phyloP scores from a whole-genome alignment of 1,284 basidiomycete species.

The Moesziomyces sp. region DNA sequence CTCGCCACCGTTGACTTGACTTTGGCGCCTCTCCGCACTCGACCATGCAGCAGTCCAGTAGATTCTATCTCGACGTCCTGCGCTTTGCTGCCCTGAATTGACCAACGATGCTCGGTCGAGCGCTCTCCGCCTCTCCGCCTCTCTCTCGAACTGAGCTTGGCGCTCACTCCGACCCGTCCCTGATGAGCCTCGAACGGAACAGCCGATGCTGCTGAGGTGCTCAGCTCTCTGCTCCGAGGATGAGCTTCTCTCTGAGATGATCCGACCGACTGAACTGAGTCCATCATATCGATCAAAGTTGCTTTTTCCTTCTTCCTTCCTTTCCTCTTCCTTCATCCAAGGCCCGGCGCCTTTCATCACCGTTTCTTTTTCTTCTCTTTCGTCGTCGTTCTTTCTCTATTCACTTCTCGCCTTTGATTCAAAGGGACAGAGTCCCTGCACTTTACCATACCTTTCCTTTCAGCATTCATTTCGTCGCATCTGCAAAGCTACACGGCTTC shows the following conservation, averaged over 20 bases:
- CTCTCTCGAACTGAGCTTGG: too few relatives aligned
- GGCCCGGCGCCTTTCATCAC: slow-evolving; percentile 37
- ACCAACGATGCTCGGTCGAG: background rate
- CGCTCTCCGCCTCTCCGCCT: too few relatives aligned
- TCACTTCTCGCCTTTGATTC: slow-evolving; percentile 4
- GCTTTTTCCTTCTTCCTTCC: slow-evolving; percentile 11
- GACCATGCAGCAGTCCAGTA: slow-evolving; percentile 8
- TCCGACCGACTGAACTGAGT: too few relatives aligned
- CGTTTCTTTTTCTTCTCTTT: slow-evolving; percentile 25
- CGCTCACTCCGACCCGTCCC: slow-evolving; percentile 5
- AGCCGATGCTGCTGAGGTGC: too few relatives aligned
- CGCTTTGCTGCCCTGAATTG: background rate
- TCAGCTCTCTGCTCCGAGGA: too few relatives aligned
- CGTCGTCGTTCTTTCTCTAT: slow-evolving; percentile 5
- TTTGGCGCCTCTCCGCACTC: too few relatives aligned
- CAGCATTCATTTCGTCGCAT: background rate
- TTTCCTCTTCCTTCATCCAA: slow-evolving; percentile 29
- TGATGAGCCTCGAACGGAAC: background rate
- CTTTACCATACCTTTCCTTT: slow-evolving; percentile 2
- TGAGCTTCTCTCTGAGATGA: too few relatives aligned
- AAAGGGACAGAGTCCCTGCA: slow-evolving; percentile 20
- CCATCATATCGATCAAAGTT: background rate
- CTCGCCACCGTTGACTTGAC: too few relatives aligned
- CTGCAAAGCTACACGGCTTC: slow-evolving; percentile 29
- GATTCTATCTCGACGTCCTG: slow-evolving; percentile 21